Base-by-base conservation (phyloP, 2,329 filamentous ascomycete genomes). In the Hirsutella rhossiliensis region DNA sequence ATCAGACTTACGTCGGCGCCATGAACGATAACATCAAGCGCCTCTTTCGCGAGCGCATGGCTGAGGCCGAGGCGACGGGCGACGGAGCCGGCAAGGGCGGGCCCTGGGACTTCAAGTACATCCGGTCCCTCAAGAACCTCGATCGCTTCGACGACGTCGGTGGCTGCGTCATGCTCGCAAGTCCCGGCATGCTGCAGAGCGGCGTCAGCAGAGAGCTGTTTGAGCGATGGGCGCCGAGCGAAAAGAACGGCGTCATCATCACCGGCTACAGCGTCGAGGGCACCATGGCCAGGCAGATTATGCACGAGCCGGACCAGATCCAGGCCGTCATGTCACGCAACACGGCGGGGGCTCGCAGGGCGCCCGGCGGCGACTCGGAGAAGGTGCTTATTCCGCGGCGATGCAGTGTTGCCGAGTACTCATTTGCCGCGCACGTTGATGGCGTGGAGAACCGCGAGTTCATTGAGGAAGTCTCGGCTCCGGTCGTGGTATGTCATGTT, bases 21-120 rank as follows among this genome's bases (percentile, higher is more conserved):
- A 98, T 98, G 92, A 98, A 98, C 61, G 90, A 97, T 58, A 97
- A 96, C 56, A 97, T 98, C 69, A 96, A 95, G 62, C 79, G 87
- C 11, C 76, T 95, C n/a, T 96, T 96, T 64, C 76, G 84, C 43
- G 88, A 94, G 62, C 80, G 87, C 40, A 94, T 95, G 79, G 87
- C 87, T 4, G 87, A 94, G 60, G 86, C 87, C 11, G 87, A 94
- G 60, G 82, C 84, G 0, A 81, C 80, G 30, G 85, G 86, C 9
- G 84, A 88, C 52, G 75, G 74, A 3, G 75, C 76, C 7, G 80
- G 78, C 8, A 89, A 85, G 56, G 89, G 86, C 31, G 85, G 85
- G 0, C 92, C 92, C 0, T 98, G 92, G 89, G 92, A 98, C 56
- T 97, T 98, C 66, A 87, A 87, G 53, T 95, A 84, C 57, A 90